phyloP scores from a whole-genome alignment of 495 filamentous ascomycete genomes.

The Penicillium tannophilum region DNA sequence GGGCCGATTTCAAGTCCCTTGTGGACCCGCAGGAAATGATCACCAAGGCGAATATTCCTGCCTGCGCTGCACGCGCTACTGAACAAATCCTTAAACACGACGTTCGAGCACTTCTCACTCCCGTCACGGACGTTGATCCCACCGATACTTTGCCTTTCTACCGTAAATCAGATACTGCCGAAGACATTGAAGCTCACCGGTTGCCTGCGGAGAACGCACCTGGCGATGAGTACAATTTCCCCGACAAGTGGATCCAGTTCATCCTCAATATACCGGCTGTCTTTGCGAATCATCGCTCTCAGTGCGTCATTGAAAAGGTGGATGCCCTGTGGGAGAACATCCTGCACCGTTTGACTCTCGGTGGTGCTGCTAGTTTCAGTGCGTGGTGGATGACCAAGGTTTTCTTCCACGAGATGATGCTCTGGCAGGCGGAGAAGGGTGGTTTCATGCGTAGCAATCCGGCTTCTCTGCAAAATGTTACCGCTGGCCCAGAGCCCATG shows the following conservation, averaged over 20 bases:
- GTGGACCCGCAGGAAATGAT: constrained; percentile 67
- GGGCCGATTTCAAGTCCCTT: constrained; percentile 81
- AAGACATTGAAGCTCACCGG: constrained; percentile 37
- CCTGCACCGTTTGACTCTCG: constrained; percentile 64
- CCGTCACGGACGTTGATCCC: constrained; percentile 36
- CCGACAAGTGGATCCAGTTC: constrained; percentile 86
- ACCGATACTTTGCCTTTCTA: constrained; percentile 38
- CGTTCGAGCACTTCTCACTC: constrained; percentile 67
- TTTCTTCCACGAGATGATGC: constrained; percentile 93
- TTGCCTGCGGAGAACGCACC: constrained; percentile 38
- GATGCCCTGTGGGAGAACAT: constrained; percentile 50
- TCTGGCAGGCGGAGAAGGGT: constrained; percentile 88
- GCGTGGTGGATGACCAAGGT: constrained; percentile 99
- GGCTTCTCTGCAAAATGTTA: constrained; percentile 45
- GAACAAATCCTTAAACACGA: constrained; percentile 73
- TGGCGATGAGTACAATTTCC: constrained; percentile 60
- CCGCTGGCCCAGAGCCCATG: constrained; percentile 33
- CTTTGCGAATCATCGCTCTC: constrained; percentile 69
- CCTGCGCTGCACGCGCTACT: constrained; percentile 46
- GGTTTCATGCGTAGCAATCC: constrained; percentile 76
- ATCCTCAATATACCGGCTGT: constrained; percentile 70
- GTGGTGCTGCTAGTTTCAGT: constrained; percentile 81
- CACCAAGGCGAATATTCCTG: constrained; percentile 44
- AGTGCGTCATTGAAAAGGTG: constrained; percentile 53
- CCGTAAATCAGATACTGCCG: constrained; percentile 45